phyloP scores from a whole-genome alignment of 441 rosid species.

The Melastoma candidum region DNA sequence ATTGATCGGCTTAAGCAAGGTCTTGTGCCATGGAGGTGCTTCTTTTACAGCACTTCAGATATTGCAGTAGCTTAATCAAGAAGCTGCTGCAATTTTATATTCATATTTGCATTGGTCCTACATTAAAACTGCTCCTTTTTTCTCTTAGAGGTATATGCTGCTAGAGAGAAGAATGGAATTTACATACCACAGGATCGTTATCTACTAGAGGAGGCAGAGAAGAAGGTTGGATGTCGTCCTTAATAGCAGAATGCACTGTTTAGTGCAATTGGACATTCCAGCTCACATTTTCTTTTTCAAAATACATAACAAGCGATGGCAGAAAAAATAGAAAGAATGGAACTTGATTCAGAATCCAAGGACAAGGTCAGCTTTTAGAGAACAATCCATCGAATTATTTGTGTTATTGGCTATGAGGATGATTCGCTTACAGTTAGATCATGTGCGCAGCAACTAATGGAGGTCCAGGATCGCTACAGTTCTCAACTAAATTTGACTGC shows the following conservation, averaged over 20 bases:
- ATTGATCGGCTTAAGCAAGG: slow-evolving; percentile 96
- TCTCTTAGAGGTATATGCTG: slow-evolving; percentile 82
- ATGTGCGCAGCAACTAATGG: slow-evolving; percentile 54
- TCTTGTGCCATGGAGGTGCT: slow-evolving; percentile 13
- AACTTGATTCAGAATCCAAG: slow-evolving; percentile 73
- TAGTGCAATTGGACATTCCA: slow-evolving; percentile 3
- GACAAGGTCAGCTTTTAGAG: slow-evolving; percentile 44
- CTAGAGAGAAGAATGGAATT: slow-evolving; percentile 97
- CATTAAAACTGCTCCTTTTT: slow-evolving; percentile 5
- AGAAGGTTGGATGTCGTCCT: slow-evolving; percentile 47
- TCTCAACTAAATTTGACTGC: slow-evolving; percentile 60
- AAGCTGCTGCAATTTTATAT: slow-evolving; percentile 2
- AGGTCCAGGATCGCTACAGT: slow-evolving; percentile 75
- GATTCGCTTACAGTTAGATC: slow-evolving; percentile 15
- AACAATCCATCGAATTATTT: slow-evolving; percentile 9
- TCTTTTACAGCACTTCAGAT: neutral
- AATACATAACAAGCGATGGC: slow-evolving; percentile 66
- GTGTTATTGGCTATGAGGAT: neutral
- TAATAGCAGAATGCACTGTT: slow-evolving; percentile 4
- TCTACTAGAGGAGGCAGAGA: slow-evolving; percentile 90
- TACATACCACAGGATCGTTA: slow-evolving; percentile 91
- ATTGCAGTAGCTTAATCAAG: neutral
- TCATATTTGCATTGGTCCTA: slow-evolving; percentile 1
- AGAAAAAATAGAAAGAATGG: slow-evolving; percentile 94
- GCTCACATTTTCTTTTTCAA: slow-evolving; percentile 8